A percentile compares a stretch with the other conserved stretches of the same genome.
phyloP scores from a whole-genome alignment of 441 rosid species.

The Capsella rubella region DNA sequence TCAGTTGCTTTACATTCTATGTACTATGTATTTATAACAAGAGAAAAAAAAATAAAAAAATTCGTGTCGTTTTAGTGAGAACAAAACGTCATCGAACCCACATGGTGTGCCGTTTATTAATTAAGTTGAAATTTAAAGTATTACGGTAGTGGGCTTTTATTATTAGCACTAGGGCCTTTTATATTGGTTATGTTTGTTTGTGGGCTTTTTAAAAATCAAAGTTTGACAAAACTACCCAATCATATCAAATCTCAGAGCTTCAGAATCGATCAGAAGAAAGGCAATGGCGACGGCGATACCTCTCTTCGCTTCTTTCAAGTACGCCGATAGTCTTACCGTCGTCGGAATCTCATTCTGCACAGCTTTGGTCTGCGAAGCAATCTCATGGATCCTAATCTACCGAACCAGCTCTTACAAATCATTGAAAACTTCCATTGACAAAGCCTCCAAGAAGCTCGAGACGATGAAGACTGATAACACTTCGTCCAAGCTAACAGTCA shows the following conservation, averaged over 20 bases:
- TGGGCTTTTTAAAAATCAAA: background rate
- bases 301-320: constrained; percentile 56
- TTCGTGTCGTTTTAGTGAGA: background rate
- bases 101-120: background rate
- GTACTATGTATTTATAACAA: constrained; percentile 10
- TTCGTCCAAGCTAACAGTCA: constrained; percentile 49
- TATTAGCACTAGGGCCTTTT: background rate
- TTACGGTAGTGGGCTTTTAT: background rate
- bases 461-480: constrained; percentile 77
- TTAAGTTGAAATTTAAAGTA: background rate
- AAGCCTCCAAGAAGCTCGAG: constrained; percentile 89
- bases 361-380: constrained; percentile 87
- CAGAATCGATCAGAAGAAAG: background rate
- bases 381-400: constrained; percentile 92
- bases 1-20: constrained; percentile 16
- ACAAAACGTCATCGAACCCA: background rate
- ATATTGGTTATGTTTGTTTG: background rate
- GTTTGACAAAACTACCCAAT: background rate
- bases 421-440: constrained; percentile 86
- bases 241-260: background rate
- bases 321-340: constrained; percentile 81
- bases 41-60: background rate
- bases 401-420: constrained; percentile 73
- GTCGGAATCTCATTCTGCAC: constrained; percentile 90
- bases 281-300: constrained; percentile 52